These are phyloP conservation scores for Magnusiomyces starmeri DNA, from an alignment of 1,139 yeast species.

Conservation along the genomic window DNA sequence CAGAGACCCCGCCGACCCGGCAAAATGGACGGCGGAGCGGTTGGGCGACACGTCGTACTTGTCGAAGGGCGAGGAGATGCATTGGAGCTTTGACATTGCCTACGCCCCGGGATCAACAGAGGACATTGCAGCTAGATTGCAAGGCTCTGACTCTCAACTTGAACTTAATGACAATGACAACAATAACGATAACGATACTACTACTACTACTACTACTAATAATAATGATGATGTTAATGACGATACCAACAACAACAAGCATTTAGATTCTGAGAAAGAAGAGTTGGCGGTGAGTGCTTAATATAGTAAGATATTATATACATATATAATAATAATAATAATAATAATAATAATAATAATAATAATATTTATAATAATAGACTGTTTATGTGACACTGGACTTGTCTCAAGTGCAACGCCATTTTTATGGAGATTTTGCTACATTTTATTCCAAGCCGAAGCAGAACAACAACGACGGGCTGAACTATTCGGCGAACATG, in stretches of 20 bases:
- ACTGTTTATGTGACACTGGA: conserved; percentile 24
- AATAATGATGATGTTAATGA: conserved; percentile 19
- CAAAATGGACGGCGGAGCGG: conserved; percentile 47
- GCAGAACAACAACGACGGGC: no score
- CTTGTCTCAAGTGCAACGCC: conserved; percentile 19
- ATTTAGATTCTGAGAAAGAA: conserved; percentile 6
- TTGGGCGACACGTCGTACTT: conserved; percentile 67
- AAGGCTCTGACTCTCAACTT: conserved; percentile 3
- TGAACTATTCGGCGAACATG: background rate
- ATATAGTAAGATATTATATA: background rate
- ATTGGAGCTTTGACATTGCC: conserved; percentile 63
- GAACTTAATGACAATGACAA: background rate
- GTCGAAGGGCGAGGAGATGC: conserved; percentile 79
- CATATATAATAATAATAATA: no score
- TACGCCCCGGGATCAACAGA: conserved; percentile 77
- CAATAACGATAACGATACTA: no score
- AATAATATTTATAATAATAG: conserved; percentile 1
- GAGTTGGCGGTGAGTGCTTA: conserved; percentile 23
- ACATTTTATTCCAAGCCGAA: background rate
- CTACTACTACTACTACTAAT: no score
- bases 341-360: background rate
- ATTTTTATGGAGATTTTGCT: conserved; percentile 1
- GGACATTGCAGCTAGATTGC: conserved; percentile 44
- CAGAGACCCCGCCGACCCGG: conserved; percentile 35
- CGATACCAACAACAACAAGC: no score